Conservation (phyloP, 257 asterid genomes). For the Solanum neorickii region DNA sequence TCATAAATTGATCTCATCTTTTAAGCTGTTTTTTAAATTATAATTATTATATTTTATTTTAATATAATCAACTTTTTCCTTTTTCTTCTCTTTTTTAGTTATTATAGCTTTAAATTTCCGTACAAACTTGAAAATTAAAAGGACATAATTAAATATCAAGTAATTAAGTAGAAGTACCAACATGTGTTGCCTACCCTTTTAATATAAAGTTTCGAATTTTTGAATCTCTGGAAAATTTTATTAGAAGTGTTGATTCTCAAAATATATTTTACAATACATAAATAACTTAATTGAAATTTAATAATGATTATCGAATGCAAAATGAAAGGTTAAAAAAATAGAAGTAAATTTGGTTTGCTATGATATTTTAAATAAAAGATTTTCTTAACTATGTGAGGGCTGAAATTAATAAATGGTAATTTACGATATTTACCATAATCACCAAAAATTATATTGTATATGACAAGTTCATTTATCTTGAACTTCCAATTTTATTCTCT, state of each 20-base stretch:
- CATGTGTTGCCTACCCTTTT: background rate
- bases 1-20: background rate
- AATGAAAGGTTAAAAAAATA: background rate
- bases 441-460: background rate
- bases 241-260: background rate
- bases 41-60: background rate
- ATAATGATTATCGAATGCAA: background rate
- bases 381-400: too few relatives aligned
- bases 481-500: too few relatives aligned
- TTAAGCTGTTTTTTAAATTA: background rate
- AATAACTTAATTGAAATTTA: background rate
- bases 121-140: background rate
- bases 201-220: background rate
- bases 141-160: background rate
- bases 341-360: background rate
- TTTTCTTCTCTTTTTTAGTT: background rate
- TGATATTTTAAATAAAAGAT: too few relatives aligned
- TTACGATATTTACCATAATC: background rate
- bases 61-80: background rate
- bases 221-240: background rate
- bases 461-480: background rate
- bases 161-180: background rate
- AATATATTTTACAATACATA: background rate
- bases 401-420: background rate
- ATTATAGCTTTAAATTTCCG: background rate